phyloP scores from a whole-genome alignment of 2,329 filamentous ascomycete genomes.

The Graphilbum fragrans region DNA sequence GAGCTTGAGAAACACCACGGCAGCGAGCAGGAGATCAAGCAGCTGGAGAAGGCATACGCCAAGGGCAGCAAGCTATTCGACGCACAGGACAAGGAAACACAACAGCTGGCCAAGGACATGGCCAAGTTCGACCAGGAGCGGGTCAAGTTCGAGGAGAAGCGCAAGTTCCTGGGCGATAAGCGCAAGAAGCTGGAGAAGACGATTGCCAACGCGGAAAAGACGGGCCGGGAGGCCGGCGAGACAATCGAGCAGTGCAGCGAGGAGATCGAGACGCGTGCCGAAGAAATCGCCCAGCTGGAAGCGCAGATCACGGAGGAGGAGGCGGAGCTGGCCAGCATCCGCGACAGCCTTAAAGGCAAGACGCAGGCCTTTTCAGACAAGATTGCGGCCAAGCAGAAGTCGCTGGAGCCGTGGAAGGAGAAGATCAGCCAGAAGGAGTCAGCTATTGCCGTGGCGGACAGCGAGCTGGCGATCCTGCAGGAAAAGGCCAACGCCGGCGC shows the following conservation, averaged over 20 bases:
- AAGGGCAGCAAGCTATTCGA: slow-evolving; percentile 76
- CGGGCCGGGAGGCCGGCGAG: slow-evolving; percentile 61
- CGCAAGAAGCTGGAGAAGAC: slow-evolving; percentile 91
- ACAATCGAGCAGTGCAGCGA: slow-evolving; percentile 65
- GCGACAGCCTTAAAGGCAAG: slow-evolving; percentile 84
- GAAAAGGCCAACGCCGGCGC: slow-evolving; percentile 84
- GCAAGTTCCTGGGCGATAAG: slow-evolving; percentile 84
- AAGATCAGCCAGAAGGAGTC: slow-evolving; percentile 97
- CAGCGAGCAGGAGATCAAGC: slow-evolving; percentile 79
- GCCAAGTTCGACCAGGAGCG: slow-evolving; percentile 90
- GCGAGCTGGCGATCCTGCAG: slow-evolving; percentile 80
- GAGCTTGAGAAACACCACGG: slow-evolving; percentile 90
- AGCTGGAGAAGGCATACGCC: slow-evolving; percentile 74
- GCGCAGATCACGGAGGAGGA: slow-evolving; percentile 67
- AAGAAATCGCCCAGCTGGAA: slow-evolving; percentile 69
- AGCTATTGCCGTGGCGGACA: slow-evolving; percentile 85
- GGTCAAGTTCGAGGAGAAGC: slow-evolving; percentile 96
- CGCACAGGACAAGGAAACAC: slow-evolving; percentile 66
- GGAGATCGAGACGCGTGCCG: slow-evolving; percentile 64
- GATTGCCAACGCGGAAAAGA: slow-evolving; percentile 63
- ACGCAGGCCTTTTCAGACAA: slow-evolving; percentile 90
- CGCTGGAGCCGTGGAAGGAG: slow-evolving; percentile 89
- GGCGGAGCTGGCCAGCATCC: slow-evolving; percentile 67
- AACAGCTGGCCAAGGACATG: slow-evolving; percentile 72
- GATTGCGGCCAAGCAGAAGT: slow-evolving; percentile 85